Evolutionary conservation across 2,329 filamentous ascomycete genomes (phyloP).

Genomic region (Calonectria pauciramosa): DNA sequence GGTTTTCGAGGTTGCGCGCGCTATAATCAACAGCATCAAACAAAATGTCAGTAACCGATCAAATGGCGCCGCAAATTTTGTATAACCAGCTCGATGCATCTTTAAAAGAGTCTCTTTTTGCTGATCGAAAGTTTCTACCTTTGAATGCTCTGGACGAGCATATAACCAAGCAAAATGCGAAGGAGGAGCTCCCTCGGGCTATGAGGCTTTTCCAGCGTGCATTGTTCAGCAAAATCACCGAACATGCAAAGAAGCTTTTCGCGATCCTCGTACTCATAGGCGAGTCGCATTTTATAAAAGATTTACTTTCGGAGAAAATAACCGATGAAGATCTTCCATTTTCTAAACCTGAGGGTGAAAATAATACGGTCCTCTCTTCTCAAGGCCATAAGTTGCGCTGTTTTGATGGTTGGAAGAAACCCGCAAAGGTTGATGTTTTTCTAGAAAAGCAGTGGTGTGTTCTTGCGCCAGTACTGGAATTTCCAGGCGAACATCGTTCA

Average conservation of each 20-base stretch:
- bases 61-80: not conserved
- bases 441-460: conserved; percentile 32
- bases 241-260: conserved; percentile 24
- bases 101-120: not conserved
- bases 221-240: not conserved
- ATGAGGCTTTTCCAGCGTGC: not conserved
- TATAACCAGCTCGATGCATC: not conserved
- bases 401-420: conserved; percentile 14
- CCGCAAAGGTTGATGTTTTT: conserved; percentile 17
- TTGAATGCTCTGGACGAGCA: not conserved
- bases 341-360: no score
- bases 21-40: not conserved
- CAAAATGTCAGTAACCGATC: not conserved
- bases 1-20: not conserved
- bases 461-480: conserved; percentile 26
- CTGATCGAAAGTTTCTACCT: not conserved
- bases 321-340: conserved; percentile 32
- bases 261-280: conserved; percentile 30
- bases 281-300: not conserved
- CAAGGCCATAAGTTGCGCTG: not conserved
- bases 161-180: conserved; percentile 1
- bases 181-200: not conserved
- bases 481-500: not conserved
- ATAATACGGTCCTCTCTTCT: conserved; percentile 14
- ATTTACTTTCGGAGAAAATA: conserved; percentile 11